A percentile compares a stretch with the other conserved stretches of the same genome.
Conservation (phyloP, 2,329 filamentous ascomycete genomes). For the Fusarium nisikadoi region DNA sequence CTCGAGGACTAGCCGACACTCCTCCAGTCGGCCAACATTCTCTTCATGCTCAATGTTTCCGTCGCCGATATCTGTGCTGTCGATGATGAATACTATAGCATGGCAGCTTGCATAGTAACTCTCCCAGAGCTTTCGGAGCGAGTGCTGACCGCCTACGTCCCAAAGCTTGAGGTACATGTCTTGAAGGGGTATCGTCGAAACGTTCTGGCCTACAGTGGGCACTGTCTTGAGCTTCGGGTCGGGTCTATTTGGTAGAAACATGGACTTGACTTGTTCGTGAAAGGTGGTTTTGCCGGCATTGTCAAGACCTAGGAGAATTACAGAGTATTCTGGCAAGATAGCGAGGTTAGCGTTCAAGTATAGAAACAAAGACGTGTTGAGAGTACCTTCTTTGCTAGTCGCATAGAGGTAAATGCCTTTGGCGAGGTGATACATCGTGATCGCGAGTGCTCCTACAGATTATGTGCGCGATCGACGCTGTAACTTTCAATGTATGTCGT, state of each 20-base stretch:
- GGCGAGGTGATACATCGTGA: slow-evolving; percentile 89
- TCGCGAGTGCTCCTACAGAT: not conserved
- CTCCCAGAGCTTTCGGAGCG: slow-evolving; percentile 90
- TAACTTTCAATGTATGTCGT: not conserved
- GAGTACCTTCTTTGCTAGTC: slow-evolving; percentile 91
- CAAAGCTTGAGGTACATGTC: slow-evolving; percentile 99
- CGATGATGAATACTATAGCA: slow-evolving; percentile 97
- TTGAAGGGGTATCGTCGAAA: slow-evolving; percentile 87
- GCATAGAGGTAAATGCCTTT: slow-evolving; percentile 95
- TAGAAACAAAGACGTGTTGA: slow-evolving; percentile 34
- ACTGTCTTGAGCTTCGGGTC: slow-evolving; percentile 84
- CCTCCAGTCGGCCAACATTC: slow-evolving; percentile 76
- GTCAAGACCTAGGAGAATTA: slow-evolving; percentile 95
- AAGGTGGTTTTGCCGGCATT: slow-evolving; percentile 99
- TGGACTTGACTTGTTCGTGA: slow-evolving; percentile 93
- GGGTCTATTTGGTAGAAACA: slow-evolving; percentile 74
- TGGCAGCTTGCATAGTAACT: slow-evolving; percentile 95
- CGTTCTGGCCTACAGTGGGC: slow-evolving; percentile 96
- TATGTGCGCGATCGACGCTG: not conserved
- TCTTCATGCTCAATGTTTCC: slow-evolving; percentile 69
- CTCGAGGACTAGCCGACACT: slow-evolving; percentile 90
- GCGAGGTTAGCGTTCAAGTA: slow-evolving; percentile 9
- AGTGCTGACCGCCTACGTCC: slow-evolving; percentile 96
- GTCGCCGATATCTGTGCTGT: slow-evolving; percentile 92
- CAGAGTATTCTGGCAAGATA: slow-evolving; percentile 81